Evolutionary conservation across 169 alveolate species (phyloP), one percentile per base, ranked within the genome.

Genomic region (Plasmodium chabaudi): DNA sequence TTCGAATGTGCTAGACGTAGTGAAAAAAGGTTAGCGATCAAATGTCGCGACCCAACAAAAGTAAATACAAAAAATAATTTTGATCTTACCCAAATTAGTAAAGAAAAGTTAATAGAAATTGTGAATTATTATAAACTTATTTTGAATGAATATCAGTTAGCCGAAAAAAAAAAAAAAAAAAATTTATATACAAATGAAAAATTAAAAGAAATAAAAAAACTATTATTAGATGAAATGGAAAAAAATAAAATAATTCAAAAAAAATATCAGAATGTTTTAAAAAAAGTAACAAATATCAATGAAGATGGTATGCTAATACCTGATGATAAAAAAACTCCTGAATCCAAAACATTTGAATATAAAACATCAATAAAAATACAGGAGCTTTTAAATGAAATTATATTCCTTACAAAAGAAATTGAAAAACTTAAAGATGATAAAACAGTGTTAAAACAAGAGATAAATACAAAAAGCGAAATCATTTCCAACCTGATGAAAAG

Each of bases 381-480:
- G 15, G 74, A 51, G 9, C 74, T 74, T 49, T 23, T 59, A 49
- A 65, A 74, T 39, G 88, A 74, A 74, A 65, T 74, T 17, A 61
- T 42, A 13, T 21, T 60, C 4, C 65, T 74, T 15, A 12, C 74
- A 9, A 19, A 65, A 44, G 88, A 74, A 46, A 53, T 74, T 7
- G 73, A 74, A 15, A 74, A n/a, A 19, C 47, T 74, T 25, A 23
- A 47, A 59, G 88, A 74, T 13, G 88, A 74, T 34, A 75, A 74
- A 44, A 21, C 42, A 2, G 23, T 74, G 7, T 51, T 74, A 27
- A 72, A 74, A 53, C 67, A 74, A 67, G 88, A 56, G 17, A 73
- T 74, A 17, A 74, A 74, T 13, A 74, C 44, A 17, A 74, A 74
- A n/a, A 74, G 74, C 10, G 21, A 49, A 17, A 74, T 74, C 5